Percentiles rank a stretch among this genome's conserved stretches.
Conservation (phyloP, 441 rosid genomes). For the Adansonia madagascariensis region DNA sequence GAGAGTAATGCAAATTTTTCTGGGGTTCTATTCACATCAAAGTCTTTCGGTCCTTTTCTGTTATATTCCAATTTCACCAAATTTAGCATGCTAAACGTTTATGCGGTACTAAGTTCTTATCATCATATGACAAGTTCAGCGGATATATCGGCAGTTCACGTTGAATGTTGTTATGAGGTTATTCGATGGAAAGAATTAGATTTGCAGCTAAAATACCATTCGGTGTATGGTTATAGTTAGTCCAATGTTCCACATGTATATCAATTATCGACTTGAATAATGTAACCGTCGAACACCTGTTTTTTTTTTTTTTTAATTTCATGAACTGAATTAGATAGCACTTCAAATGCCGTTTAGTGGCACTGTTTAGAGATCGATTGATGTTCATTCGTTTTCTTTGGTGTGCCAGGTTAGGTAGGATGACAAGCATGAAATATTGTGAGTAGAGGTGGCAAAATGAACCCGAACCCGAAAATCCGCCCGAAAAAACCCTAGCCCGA, state of each 20-base stretch:
- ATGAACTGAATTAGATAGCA: neutral
- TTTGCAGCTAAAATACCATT: neutral
- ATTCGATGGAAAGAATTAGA: neutral
- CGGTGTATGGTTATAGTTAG: constrained; percentile 1
- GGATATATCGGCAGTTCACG: neutral
- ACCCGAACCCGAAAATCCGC: too few relatives aligned
- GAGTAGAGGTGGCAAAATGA: too few relatives aligned
- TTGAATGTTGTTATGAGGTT: neutral
- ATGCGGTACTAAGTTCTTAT: neutral
- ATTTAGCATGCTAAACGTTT: neutral
- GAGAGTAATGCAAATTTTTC: neutral
- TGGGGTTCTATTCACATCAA: neutral
- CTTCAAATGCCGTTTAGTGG: neutral
- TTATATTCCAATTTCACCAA: constrained; percentile 30
- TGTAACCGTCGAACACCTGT: too few relatives aligned
- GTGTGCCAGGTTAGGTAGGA: neutral
- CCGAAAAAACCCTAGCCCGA: too few relatives aligned
- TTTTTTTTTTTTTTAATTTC: neutral
- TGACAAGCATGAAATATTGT: neutral
- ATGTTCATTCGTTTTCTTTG: neutral
- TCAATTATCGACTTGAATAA: neutral
- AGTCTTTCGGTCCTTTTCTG: neutral
- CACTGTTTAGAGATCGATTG: neutral
- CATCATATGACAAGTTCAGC: neutral
- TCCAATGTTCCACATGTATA: neutral